A percentile compares a stretch with the other conserved stretches of the same genome.
phyloP scores from a whole-genome alignment of 73 alveolate genomes.

The Paramecium bursaria region DNA sequence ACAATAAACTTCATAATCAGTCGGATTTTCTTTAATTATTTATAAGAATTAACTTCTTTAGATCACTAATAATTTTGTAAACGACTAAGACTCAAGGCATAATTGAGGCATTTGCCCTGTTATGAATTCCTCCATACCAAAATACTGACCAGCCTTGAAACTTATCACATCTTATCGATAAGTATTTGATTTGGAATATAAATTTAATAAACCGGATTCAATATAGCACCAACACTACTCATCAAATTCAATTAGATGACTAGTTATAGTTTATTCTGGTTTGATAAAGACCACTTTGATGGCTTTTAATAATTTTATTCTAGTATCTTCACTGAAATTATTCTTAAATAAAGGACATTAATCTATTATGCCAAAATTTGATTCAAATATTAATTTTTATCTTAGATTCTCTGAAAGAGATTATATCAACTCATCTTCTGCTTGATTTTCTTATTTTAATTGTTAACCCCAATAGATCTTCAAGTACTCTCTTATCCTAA shows the following conservation, averaged over 20 bases:
- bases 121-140: conserved; percentile 29
- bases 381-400: conserved; percentile 14
- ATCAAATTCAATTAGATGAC: background rate
- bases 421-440: conserved; percentile 6
- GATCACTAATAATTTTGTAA: conserved; percentile 14
- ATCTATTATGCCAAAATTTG: conserved; percentile 6
- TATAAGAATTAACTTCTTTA: conserved; percentile 14
- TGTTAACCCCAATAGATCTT: conserved; percentile 53
- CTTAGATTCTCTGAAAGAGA: conserved; percentile 37
- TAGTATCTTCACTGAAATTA: background rate
- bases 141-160: background rate
- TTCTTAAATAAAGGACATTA: conserved; percentile 28
- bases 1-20: conserved; percentile 44
- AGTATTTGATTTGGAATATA: conserved; percentile 3
- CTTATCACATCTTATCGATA: background rate
- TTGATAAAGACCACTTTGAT: background rate
- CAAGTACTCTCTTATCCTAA: conserved; percentile 48
- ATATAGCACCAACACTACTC: conserved; percentile 19
- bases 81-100: background rate
- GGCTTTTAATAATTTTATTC: background rate
- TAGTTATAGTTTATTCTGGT: conserved; percentile 38
- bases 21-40: conserved; percentile 9
- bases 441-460: conserved; percentile 27
- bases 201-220: background rate
- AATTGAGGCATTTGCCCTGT: conserved; percentile 26